phyloP scores from a whole-genome alignment of 495 filamentous ascomycete species.

The Clavariopsis aquatica region DNA sequence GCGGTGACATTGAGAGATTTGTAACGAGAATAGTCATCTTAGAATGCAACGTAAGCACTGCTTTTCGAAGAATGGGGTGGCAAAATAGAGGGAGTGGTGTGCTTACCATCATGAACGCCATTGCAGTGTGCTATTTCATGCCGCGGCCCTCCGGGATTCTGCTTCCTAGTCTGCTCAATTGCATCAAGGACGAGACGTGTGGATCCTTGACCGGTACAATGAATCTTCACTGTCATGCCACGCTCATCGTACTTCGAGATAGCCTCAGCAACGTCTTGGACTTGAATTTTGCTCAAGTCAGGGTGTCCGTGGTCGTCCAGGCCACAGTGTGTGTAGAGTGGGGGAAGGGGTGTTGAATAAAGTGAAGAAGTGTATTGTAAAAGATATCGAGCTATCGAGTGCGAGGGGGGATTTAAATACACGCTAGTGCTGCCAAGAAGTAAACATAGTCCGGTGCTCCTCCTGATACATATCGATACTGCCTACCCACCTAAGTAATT shows the following conservation, averaged over 20 bases:
- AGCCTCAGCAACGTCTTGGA: constrained; percentile 16
- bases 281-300: constrained; percentile 13
- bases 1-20: constrained; percentile 24
- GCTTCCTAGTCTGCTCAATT: constrained; percentile 15
- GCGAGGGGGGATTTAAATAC: no score
- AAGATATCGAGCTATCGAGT: no score
- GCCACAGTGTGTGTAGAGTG: constrained; percentile 25
- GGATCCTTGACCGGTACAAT: constrained; percentile 24
- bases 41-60: no score
- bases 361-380: no score
- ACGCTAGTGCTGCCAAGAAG: no score
- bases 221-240: constrained; percentile 24
- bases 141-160: constrained; percentile 21
- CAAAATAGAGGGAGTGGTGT: no score
- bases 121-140: constrained; percentile 32
- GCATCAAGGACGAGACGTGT: constrained; percentile 26
- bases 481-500: no score
- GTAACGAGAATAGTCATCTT: constrained; percentile 25
- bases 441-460: no score
- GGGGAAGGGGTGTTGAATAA: no score
- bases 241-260: constrained; percentile 16
- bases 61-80: no score
- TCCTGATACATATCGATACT: no score
- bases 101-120: constrained; percentile 21
- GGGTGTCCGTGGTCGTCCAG: constrained; percentile 13